A percentile compares a stretch with the other conserved stretches of the same genome.
phyloP scores from a whole-genome alignment of 139 green algal genomes.

The Chlamydomonas asymmetrica region DNA sequence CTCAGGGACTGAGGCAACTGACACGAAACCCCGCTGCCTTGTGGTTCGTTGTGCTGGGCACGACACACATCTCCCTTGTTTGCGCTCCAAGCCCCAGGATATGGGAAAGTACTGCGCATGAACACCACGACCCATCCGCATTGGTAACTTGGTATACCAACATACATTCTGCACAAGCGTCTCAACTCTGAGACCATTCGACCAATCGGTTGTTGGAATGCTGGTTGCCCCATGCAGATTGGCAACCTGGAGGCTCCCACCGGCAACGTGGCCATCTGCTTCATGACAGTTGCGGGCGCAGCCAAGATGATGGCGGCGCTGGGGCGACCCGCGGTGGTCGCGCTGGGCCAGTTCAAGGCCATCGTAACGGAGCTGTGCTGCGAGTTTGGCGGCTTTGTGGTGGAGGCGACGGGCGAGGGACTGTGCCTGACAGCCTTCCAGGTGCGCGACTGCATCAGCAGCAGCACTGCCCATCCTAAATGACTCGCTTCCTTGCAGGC shows the following conservation, averaged over 20 bases:
- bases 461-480: no score
- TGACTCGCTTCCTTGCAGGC: no score
- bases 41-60: no score
- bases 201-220: no score
- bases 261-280: slow-evolving; percentile 17
- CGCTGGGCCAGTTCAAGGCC: slow-evolving; percentile 25
- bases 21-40: background rate
- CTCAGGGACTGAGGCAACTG: background rate
- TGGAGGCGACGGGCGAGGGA: slow-evolving; percentile 24
- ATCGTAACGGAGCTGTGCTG: slow-evolving; percentile 8
- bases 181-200: no score
- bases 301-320: slow-evolving; percentile 19
- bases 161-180: no score
- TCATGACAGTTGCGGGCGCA: slow-evolving; percentile 23
- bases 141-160: no score
- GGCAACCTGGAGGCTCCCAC: slow-evolving; percentile 26
- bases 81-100: no score
- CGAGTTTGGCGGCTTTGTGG: slow-evolving; percentile 16
- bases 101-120: background rate
- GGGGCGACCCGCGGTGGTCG: slow-evolving; percentile 11
- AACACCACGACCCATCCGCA: background rate
- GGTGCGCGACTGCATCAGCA: no score
- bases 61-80: background rate
- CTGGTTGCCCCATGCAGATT: background rate
- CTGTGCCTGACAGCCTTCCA: slow-evolving; percentile 21